phyloP scores from a whole-genome alignment of 1,284 basidiomycete genomes.

The Ceratobasidium theobromae region DNA sequence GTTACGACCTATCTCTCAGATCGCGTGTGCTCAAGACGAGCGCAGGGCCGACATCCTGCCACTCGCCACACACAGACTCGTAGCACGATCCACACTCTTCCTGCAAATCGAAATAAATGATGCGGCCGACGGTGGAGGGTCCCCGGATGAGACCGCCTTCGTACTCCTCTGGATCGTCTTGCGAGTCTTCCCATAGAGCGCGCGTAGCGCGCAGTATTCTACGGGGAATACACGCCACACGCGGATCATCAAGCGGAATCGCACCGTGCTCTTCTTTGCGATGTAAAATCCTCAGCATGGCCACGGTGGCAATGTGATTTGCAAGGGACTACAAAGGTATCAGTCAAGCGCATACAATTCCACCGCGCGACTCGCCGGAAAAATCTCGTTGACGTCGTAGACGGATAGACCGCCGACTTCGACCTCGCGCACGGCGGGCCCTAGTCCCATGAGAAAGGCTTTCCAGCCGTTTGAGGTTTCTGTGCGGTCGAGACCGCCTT shows the following conservation, averaged over 20 bases:
- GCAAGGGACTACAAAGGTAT: not conserved
- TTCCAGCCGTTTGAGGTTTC: conserved; percentile 16
- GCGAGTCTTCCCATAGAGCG: not conserved
- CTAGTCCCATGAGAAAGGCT: not conserved
- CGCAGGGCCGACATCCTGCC: conserved; percentile 1
- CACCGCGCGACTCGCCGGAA: not conserved
- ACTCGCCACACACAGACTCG: not conserved
- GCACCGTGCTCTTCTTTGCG: conserved; percentile 18
- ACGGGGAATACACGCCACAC: too few relatives aligned
- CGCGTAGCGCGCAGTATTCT: not conserved
- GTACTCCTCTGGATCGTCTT: not conserved
- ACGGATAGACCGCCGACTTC: conserved; percentile 18
- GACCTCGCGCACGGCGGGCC: conserved; percentile 2
- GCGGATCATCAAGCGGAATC: not conserved
- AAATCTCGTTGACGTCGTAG: conserved; percentile 20
- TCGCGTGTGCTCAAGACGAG: not conserved
- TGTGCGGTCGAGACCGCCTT: not conserved
- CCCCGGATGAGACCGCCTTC: conserved; percentile 2
- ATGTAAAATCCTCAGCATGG: conserved; percentile 2
- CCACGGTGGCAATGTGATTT: not conserved
- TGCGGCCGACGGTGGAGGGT: not conserved
- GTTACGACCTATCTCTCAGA: not conserved
- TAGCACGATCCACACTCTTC: conserved; percentile 19
- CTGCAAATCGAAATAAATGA: conserved; percentile 25
- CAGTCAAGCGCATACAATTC: not conserved